Evolutionary conservation across 192 early-diverging fungal genomes (phyloP).

Genomic region (Coemansia sp.): DNA sequence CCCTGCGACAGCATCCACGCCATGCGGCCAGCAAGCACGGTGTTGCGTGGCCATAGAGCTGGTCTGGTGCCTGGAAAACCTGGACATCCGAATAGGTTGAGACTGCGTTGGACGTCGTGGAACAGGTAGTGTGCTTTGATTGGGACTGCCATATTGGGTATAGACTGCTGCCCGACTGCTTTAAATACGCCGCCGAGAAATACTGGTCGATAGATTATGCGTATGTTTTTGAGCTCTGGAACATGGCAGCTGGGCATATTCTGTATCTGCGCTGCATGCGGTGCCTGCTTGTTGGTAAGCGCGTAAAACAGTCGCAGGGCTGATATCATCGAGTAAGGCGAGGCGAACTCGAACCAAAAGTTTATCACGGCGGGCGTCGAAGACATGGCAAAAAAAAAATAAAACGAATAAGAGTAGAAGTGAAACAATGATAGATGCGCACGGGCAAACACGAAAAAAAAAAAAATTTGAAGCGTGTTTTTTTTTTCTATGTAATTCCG

Average conservation of each 20-base stretch:
- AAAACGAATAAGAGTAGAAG: neutral
- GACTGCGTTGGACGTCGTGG: conserved; percentile 42
- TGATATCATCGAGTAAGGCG: conserved; percentile 53
- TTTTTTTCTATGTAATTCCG: neutral
- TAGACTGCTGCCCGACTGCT: conserved; percentile 13
- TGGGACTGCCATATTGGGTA: conserved; percentile 38
- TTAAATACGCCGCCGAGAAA: conserved; percentile 43
- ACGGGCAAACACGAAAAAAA: neutral
- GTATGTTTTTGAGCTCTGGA: conserved; percentile 14
- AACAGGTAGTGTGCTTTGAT: conserved; percentile 39
- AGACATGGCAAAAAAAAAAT: neutral
- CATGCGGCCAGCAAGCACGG: conserved; percentile 28
- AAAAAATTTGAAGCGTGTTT: neutral
- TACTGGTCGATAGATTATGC: conserved; percentile 32
- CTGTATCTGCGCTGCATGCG: neutral
- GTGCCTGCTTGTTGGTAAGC: conserved; percentile 5
- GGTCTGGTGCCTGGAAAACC: conserved; percentile 25
- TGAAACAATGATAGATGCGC: neutral
- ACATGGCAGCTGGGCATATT: conserved; percentile 24
- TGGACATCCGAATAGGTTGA: conserved; percentile 19
- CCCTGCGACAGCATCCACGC: conserved; percentile 46
- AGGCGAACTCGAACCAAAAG: conserved; percentile 57
- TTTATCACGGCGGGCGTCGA: conserved; percentile 8
- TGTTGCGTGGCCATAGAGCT: conserved; percentile 39
- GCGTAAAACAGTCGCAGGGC: conserved; percentile 42